Base-by-base conservation (phyloP, 306 rosid species). In the Datisca glomerata region DNA sequence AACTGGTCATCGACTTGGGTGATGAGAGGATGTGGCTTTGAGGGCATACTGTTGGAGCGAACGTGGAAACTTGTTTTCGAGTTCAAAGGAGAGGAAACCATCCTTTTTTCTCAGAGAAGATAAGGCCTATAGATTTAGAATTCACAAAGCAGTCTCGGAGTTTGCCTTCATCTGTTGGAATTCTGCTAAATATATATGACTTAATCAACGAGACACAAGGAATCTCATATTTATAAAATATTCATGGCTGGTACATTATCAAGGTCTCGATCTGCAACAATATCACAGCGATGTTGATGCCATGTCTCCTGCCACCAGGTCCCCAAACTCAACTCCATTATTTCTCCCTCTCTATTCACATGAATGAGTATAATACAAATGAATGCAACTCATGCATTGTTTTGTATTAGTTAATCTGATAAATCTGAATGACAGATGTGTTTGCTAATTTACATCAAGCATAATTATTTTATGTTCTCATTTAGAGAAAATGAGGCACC, bases 31-130 rank as follows among this genome's bases (percentile, higher is more conserved):
- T 60, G 73, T 24, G 35, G 55, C 63, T 45, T 37, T 0, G 73
- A 48, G 17, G 73, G 73, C 32, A 60, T 43, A 36, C 68, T 67
- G 55, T 55, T 55, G 0, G 64, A 67, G 3, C 56, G 68, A 50
- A 29, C 24, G 20, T 67, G 52, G 45, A 3, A 43, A 29, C 55
- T 63, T 43, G 68, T 41, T n/a, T n/a, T n/a, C n/a, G n/a, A n/a
- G n/a, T n/a, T n/a, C n/a, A n/a, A n/a, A n/a, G n/a, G n/a, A n/a
- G n/a, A n/a, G 25, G 44, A 36, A 8, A 1, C 56, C 56, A 34
- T 43, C 34, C 55, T 49, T 58, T 57, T 37, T 58, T 21, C n/a
- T 24, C 23, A 19, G 8, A 6, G 63, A 54, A 36, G 22, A 38
- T 28, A 5, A 0, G 7, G 15, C 11, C 11, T 12, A 16, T 42